phyloP scores from a whole-genome alignment of 2,329 filamentous ascomycete genomes.

The Mycosphaerella sp. region DNA sequence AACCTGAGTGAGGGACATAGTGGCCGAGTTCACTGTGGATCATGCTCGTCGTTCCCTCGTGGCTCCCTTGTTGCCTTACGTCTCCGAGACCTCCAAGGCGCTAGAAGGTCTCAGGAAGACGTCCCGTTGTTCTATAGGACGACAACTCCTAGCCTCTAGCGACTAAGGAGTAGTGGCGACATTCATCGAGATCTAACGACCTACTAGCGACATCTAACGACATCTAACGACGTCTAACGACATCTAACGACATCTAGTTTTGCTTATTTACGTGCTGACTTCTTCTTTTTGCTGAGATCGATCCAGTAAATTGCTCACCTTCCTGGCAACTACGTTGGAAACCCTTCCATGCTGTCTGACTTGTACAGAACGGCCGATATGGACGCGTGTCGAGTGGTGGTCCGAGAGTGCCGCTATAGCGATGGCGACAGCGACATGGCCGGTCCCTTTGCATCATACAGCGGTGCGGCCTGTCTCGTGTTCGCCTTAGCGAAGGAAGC shows the following conservation, averaged over 20 bases:
- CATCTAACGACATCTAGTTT: neutral
- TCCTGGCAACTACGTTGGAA: neutral
- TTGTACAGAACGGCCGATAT: neutral
- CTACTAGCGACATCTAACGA: neutral
- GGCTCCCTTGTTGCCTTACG: neutral
- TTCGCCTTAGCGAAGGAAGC: neutral
- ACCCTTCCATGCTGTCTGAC: neutral
- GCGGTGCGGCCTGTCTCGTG: neutral
- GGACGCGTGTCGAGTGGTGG: neutral
- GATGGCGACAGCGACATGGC: neutral
- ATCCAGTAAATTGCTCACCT: neutral
- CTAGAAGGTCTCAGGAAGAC: conserved; percentile 1
- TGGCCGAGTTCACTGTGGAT: neutral
- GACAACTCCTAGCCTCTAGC: neutral
- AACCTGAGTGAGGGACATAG: no score
- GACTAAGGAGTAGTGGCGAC: neutral
- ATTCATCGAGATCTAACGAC: neutral
- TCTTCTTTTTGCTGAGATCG: neutral
- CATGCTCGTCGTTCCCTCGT: neutral
- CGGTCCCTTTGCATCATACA: neutral
- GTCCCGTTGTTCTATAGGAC: neutral
- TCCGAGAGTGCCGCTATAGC: neutral
- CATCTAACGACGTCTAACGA: neutral
- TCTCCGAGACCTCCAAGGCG: neutral
- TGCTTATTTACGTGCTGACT: neutral